Base-by-base conservation (phyloP, 2,329 filamentous ascomycete species). In the Sporothrix pseudoabietina region DNA sequence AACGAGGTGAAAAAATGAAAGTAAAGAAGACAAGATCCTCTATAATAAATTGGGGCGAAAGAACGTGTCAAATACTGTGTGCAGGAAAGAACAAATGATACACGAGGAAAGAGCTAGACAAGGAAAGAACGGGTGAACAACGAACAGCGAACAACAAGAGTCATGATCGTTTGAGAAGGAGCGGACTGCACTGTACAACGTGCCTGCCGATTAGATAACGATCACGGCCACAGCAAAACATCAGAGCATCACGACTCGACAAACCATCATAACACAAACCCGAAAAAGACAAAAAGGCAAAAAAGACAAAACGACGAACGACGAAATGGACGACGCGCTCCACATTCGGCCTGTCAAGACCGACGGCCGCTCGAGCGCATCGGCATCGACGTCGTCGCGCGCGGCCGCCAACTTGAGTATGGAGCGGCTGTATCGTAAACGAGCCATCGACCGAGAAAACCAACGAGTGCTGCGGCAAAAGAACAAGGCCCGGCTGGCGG, bases 371-470 rank as follows among this genome's bases (percentile, higher is more conserved):
- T 66, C 71, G 14, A 69, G 54, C 54, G 44, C 69, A 6, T 32
- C 68, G 22, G 44, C 72, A 49, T 44, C 70, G 32, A 69, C 73
- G 52, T 73, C 71, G 32, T 69, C 74, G 66, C 71, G 74, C 16
- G 74, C 74, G 3, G 74, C 72, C 14, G 74, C 72, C 66, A 74
- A 74, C 61, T 52, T 75, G 35, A 72, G 70, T 68, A 61, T 74
- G 41, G 74, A 75, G 59, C 69, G 71, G 19, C 72, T 75, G 32
- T 74, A 74, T 65, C 65, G 74, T 39, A 75, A 75, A 54, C 72
- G 74, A 26, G 74, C 74, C 8, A 75, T 74, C 9, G 74, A 75
- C 71, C 74, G 74, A 14, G 74, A 74, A 41, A 75, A 75, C 66
- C 72, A 75, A 61, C 72, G 74, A 10, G 70, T 74, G 19, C 61